These are phyloP conservation scores for Tricholomella constricta DNA, from an alignment of 768 basidiomycete species.

Conservation along the genomic window DNA sequence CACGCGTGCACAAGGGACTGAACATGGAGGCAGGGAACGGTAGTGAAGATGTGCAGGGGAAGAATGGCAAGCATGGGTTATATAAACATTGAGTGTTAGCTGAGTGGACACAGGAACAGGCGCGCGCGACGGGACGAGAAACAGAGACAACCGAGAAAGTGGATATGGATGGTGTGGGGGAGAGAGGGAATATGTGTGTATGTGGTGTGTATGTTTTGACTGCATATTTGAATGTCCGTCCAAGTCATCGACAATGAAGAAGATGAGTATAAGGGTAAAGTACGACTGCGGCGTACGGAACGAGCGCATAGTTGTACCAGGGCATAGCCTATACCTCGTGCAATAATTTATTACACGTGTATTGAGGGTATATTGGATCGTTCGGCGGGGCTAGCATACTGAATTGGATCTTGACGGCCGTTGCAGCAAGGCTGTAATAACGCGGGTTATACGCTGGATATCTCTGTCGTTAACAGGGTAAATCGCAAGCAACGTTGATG, in stretches of 20 bases:
- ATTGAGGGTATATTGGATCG: constrained; percentile 23
- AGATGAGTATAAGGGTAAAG: constrained; percentile 22
- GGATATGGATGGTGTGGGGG: constrained; percentile 22
- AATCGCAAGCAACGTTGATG: constrained; percentile 27
- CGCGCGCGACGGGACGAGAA: constrained; percentile 1
- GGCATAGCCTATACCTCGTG: constrained; percentile 17
- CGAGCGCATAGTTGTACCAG: constrained; percentile 16
- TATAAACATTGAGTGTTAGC: constrained; percentile 27
- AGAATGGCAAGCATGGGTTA: constrained; percentile 17
- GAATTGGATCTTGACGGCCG: constrained; percentile 16
- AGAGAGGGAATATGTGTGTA: constrained; percentile 18
- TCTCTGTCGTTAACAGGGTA: constrained; percentile 22
- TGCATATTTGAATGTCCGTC: constrained; percentile 35
- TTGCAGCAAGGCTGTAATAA: constrained; percentile 4
- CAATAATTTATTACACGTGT: constrained; percentile 21
- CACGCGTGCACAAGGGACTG: no score
- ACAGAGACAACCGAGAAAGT: constrained; percentile 13
- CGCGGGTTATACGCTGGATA: constrained; percentile 13
- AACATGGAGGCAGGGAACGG: no score
- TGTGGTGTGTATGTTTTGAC: constrained; percentile 18
- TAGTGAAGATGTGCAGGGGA: no score
- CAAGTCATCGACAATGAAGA: constrained; percentile 28
- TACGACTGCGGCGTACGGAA: constrained; percentile 23
- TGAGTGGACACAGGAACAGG: constrained; percentile 15
- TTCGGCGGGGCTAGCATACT: constrained; percentile 15